Conservation (phyloP, 345 rosid genomes). For the Gossypium mustelinum region DNA sequence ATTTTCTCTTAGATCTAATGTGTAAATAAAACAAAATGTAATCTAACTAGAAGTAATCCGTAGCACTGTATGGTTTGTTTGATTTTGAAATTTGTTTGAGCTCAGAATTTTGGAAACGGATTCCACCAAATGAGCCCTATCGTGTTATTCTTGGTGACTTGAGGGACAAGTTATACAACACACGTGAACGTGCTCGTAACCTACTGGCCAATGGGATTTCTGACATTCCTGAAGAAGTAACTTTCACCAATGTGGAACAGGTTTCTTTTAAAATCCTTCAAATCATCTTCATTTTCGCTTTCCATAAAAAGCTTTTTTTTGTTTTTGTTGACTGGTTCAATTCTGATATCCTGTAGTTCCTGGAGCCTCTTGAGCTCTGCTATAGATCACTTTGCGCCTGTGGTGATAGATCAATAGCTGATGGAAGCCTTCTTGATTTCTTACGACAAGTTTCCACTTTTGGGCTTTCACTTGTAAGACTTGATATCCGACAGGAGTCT, state of each 20-base stretch:
- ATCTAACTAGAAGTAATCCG: no score
- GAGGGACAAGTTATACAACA: conserved; percentile 83
- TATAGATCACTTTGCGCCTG: conserved; percentile 77
- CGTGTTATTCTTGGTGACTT: conserved; percentile 90
- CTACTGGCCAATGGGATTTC: conserved; percentile 67
- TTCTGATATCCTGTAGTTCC: conserved; percentile 40
- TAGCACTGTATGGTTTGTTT: no score
- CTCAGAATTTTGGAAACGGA: conserved; percentile 93
- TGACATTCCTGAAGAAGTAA: conserved; percentile 72
- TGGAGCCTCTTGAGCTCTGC: conserved; percentile 98
- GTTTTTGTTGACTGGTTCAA: not conserved
- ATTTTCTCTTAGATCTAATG: no score
- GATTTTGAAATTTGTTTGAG: conserved; percentile 1
- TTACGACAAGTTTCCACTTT: conserved; percentile 95
- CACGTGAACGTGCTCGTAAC: conserved; percentile 91
- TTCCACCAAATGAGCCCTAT: conserved; percentile 85
- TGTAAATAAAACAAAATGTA: no score
- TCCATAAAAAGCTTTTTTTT: not conserved
- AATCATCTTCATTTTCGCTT: not conserved
- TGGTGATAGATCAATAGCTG: conserved; percentile 90
- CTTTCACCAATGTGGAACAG: conserved; percentile 80
- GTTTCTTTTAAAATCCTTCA: conserved; percentile 21
- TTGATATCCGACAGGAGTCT: conserved; percentile 95
- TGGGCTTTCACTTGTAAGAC: conserved; percentile 94
- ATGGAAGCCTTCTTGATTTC: conserved; percentile 96